Base-by-base conservation (phyloP, 805 yeast species). In the Zygotorulaspora sp. region DNA sequence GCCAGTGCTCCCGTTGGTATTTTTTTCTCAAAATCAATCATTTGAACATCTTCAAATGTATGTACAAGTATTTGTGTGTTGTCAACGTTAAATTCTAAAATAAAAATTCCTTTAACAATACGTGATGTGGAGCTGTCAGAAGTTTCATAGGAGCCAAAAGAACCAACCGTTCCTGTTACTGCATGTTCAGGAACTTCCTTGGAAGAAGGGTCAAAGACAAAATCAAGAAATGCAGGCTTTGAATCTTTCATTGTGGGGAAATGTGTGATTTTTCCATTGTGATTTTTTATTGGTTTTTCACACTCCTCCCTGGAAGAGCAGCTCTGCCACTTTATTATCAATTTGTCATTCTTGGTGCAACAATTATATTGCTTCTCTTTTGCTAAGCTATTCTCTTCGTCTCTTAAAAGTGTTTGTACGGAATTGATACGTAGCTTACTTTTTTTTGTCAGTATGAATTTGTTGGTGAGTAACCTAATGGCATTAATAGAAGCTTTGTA, bases 21-120 rank as follows among this genome's bases (percentile, higher is more conserved):
- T 32, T 48, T 53, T 20, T 45, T 50, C 12, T 62, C 62, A 30
- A 57, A 68, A 49, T 79, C 83, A 16, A 75, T 58, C 30, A 80
- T 66, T 43, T 80, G 80, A 39, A 83, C 68, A 48, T 78, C 72
- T 48, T 83, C 90, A 21, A 83, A 68, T 2, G 83, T 78, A 52
- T 81, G 85, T 4, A 77, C 84, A 5, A 67, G 31, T 22, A 83
- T 74, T 43, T 66, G 55, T 40, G 74, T 70, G 52, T 79, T 78
- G n/a, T 65, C 62, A 16, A 68, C 69, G 49, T 71, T 75, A 40
- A 83, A 64, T 51, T 82, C 89, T 52, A 81, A 81, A 6, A 80
- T 67, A 50, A 82, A 82, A 2, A 78, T 56, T 1, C 89, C 90
- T 23, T 61, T 40, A 3, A 48, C 40, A 11, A 43, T 29, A 8